These are phyloP conservation scores for Solanum corneliomulleri DNA, from an alignment of 257 asterid species.

Conservation along the genomic window DNA sequence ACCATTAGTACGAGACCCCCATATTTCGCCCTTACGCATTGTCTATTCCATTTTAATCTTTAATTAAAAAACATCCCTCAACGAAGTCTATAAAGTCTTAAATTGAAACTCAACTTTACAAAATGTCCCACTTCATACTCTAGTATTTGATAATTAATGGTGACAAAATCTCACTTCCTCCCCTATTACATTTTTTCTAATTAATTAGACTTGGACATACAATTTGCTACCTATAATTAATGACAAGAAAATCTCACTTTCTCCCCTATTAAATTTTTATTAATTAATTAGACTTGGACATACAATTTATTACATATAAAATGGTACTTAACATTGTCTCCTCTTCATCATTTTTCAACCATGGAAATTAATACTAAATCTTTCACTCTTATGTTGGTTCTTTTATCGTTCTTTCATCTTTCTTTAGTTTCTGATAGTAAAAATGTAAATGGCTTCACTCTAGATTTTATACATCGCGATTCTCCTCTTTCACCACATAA, in stretches of 20 bases:
- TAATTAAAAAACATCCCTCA: no score
- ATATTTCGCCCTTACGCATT: no score
- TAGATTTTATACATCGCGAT: slow-evolving; percentile 41
- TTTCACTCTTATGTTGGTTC: neutral
- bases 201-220: neutral
- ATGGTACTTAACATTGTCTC: neutral
- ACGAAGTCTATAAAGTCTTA: no score
- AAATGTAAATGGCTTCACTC: slow-evolving; percentile 26
- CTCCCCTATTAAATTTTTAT: neutral
- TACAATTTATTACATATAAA: neutral
- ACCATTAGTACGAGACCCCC: no score
- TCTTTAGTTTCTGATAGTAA: neutral
- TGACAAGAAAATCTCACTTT: neutral
- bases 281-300: no score
- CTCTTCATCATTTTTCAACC: neutral
- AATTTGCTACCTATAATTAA: neutral
- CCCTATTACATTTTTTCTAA: neutral
- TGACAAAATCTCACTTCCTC: neutral
- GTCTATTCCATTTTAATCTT: no score
- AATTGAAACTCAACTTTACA: no score
- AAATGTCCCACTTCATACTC: no score
- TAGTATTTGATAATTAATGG: neutral
- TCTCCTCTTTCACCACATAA: slow-evolving; percentile 25
- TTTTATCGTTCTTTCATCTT: neutral
- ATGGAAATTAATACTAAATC: neutral